Percentiles rank a stretch among this genome's conserved stretches.
Evolutionary conservation across 441 rosid species (phyloP).

Genomic region (Pelargonium cotyledonis): DNA sequence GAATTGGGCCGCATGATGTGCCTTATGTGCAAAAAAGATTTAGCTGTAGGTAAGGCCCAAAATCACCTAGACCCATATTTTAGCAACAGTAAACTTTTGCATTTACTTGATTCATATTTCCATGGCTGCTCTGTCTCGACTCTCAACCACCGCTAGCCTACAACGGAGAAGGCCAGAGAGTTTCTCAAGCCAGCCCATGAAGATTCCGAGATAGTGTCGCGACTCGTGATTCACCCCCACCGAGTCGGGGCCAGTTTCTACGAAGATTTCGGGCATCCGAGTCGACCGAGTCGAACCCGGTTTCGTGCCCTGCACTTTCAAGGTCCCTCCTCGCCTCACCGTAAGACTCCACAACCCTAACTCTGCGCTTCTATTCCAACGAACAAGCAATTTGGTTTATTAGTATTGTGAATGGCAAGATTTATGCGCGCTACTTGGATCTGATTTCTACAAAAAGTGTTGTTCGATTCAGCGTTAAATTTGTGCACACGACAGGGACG

Average conservation of each 20-base stretch:
- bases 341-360: conserved; percentile 31
- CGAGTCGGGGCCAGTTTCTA: conserved; percentile 52
- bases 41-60: no score
- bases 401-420: no score
- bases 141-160: neutral
- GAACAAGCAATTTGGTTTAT: neutral
- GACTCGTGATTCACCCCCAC: conserved; percentile 40
- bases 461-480: neutral
- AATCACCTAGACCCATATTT: no score
- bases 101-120: no score
- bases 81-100: no score
- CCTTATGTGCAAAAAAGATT: no score
- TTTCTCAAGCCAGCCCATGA: conserved; percentile 39
- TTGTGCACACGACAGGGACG: conserved; percentile 47
- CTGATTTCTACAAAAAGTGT: no score
- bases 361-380: neutral
- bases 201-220: conserved; percentile 35
- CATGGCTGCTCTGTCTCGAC: no score
- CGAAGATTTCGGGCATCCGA: conserved; percentile 65
- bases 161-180: conserved; percentile 55
- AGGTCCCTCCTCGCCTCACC: conserved; percentile 76
- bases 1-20: no score
- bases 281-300: conserved; percentile 70
- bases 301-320: conserved; percentile 60
- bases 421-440: no score